phyloP scores from a whole-genome alignment of 1,284 basidiomycete species.

The Trichosporon asahii region DNA sequence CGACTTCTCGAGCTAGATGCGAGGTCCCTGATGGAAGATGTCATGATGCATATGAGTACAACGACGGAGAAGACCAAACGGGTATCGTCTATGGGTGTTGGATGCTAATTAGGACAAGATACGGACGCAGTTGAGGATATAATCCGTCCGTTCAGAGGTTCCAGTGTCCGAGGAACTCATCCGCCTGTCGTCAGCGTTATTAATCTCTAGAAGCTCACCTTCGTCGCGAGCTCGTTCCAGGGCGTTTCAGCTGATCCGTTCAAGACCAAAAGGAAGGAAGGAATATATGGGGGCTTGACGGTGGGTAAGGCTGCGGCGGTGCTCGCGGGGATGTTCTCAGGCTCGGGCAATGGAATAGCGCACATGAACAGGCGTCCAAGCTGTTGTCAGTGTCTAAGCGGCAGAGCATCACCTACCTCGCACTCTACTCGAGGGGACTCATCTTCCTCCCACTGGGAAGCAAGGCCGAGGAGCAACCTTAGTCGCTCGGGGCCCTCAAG shows the following conservation, averaged over 20 bases:
- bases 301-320: constrained; percentile 20
- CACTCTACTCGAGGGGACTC: constrained; percentile 39
- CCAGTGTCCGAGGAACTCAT: constrained; percentile 23
- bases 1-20: constrained; percentile 70
- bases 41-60: constrained; percentile 24
- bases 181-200: constrained; percentile 21
- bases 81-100: background rate
- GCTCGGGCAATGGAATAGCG: constrained; percentile 26
- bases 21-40: constrained; percentile 12
- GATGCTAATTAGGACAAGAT: background rate
- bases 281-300: constrained; percentile 16
- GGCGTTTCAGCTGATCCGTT: constrained; percentile 33
- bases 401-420: constrained; percentile 27
- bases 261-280: constrained; percentile 32
- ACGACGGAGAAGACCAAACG: background rate
- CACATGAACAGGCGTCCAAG: constrained; percentile 31
- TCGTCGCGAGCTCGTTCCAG: constrained; percentile 28
- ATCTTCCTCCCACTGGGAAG: constrained; percentile 41
- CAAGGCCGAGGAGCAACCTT: constrained; percentile 37
- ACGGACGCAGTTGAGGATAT: no score
- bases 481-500: constrained; percentile 41
- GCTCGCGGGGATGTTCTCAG: constrained; percentile 16
- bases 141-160: background rate
- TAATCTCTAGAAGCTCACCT: constrained; percentile 25
- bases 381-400: constrained; percentile 12